Evolutionary conservation across 306 rosid species (phyloP).

Genomic region (Malus fusca): DNA sequence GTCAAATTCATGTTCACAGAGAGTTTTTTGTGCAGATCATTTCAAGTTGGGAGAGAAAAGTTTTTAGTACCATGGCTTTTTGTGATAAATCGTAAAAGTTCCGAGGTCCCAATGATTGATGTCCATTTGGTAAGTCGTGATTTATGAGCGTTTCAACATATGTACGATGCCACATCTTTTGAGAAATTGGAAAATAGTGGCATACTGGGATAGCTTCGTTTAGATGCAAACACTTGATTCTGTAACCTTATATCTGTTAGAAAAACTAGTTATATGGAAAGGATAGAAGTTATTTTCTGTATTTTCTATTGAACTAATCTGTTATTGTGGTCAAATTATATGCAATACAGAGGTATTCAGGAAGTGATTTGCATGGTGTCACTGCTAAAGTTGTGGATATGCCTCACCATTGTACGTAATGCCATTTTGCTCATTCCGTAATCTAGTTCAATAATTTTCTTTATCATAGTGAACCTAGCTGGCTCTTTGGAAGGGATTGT

Average conservation of each 20-base stretch:
- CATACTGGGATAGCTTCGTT: not conserved
- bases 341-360: constrained; percentile 69
- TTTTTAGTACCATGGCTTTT: constrained; percentile 89
- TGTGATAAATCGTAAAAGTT: constrained; percentile 81
- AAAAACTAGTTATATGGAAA: not conserved
- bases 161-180: not conserved
- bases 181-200: not conserved
- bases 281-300: not conserved
- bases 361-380: constrained; percentile 85
- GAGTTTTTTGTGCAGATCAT: constrained; percentile 50
- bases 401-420: constrained; percentile 86
- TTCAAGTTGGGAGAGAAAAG: constrained; percentile 94
- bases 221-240: not conserved
- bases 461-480: not conserved
- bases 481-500: not conserved
- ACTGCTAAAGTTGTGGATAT: constrained; percentile 94
- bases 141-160: not conserved
- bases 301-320: not conserved
- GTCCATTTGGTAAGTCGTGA: constrained; percentile 59
- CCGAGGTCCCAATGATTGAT: constrained; percentile 84
- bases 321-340: constrained; percentile 2
- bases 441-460: not conserved
- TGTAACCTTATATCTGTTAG: not conserved
- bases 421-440: not conserved
- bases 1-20: constrained; percentile 7